Conservation (phyloP, 129 eudicot species). For the Kitagawia praeruptora region DNA sequence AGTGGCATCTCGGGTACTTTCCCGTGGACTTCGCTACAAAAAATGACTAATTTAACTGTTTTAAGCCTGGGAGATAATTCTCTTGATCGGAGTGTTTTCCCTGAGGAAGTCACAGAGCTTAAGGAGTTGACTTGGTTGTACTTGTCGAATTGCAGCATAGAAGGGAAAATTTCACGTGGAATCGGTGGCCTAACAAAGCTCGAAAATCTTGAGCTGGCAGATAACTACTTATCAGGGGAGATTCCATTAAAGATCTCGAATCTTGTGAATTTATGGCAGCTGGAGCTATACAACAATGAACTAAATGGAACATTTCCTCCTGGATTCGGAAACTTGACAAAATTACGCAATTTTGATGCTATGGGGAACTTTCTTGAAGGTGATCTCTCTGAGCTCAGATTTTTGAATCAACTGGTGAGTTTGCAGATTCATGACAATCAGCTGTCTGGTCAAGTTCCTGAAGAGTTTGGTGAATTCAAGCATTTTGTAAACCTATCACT, state of each 20-base stretch:
- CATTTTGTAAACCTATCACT: constrained; percentile 30
- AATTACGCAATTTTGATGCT: constrained; percentile 32
- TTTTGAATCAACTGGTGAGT: constrained; percentile 27
- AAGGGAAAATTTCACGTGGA: constrained; percentile 57
- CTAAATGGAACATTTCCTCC: constrained; percentile 33
- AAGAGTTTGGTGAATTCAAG: constrained; percentile 41
- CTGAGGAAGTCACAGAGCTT: constrained; percentile 33
- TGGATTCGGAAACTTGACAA: constrained; percentile 32
- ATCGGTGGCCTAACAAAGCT: constrained; percentile 61
- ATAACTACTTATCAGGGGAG: constrained; percentile 49
- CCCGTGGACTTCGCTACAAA: constrained; percentile 59
- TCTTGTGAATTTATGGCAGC: constrained; percentile 47
- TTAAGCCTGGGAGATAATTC: constrained; percentile 75
- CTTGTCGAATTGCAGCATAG: constrained; percentile 65
- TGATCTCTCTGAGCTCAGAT: constrained; percentile 26
- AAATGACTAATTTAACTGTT: constrained; percentile 39
- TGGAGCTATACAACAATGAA: constrained; percentile 34
- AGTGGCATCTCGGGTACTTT: constrained; percentile 64
- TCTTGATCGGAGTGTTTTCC: constrained; percentile 52
- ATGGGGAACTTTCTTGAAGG: constrained; percentile 26
- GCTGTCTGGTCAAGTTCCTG: constrained; percentile 39
- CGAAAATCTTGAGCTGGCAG: constrained; percentile 42
- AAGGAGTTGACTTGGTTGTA: constrained; percentile 56
- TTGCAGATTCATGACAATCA: constrained; percentile 30
- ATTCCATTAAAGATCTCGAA: constrained; percentile 53